Conservation (phyloP, 345 rosid species). For the Camelina laxa region DNA sequence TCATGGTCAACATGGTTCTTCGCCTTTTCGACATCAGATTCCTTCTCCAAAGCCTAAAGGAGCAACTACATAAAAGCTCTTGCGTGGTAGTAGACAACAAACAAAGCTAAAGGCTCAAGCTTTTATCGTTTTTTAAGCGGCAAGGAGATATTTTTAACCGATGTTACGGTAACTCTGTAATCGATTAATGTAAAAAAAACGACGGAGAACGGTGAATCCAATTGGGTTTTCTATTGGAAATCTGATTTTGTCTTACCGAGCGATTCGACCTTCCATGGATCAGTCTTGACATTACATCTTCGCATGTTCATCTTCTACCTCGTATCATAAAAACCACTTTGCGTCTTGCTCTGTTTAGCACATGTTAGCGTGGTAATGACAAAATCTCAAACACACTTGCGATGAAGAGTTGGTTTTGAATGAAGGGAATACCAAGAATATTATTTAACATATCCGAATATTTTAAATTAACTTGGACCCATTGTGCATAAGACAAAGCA, state of each 20-base stretch:
- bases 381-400: neutral
- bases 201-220: constrained; percentile 32
- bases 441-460: neutral
- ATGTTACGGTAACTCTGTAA: constrained; percentile 33
- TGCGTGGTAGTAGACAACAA: constrained; percentile 14
- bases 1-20: constrained; percentile 70
- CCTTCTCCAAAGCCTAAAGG: constrained; percentile 79
- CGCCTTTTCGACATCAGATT: constrained; percentile 68
- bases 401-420: neutral
- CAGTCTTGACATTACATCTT: neutral
- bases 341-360: neutral
- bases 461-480: neutral
- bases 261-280: neutral
- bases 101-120: constrained; percentile 27
- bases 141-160: constrained; percentile 33
- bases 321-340: neutral
- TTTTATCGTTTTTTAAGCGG: constrained; percentile 27
- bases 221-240: constrained; percentile 33
- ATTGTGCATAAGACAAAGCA: neutral
- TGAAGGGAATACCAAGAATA: neutral
- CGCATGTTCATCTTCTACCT: neutral
- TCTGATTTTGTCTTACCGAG: constrained; percentile 30
- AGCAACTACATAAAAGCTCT: constrained; percentile 35
- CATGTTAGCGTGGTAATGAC: neutral
- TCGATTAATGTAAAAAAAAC: constrained; percentile 33